Percentiles rank a stretch among this genome's conserved stretches.
These are phyloP conservation scores for Dichotomocladium elegans DNA, from an alignment of 371 early-diverging fungal species.

Conservation along the genomic window DNA sequence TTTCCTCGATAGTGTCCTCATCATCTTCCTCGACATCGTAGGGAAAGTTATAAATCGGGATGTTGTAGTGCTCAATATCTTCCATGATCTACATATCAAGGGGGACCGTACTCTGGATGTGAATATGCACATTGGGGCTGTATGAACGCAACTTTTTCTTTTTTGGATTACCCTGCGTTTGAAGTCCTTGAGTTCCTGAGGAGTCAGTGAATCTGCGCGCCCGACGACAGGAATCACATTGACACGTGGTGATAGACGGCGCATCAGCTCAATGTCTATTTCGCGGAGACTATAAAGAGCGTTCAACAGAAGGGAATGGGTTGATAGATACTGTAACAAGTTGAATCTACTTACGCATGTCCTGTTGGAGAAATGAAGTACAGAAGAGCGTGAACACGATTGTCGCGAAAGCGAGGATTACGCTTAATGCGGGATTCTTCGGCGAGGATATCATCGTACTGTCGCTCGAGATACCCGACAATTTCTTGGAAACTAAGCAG, in stretches of 20 bases:
- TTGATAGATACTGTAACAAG: neutral
- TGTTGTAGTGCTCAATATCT: conserved; percentile 87
- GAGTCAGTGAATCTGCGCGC: conserved; percentile 75
- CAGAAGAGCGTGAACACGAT: conserved; percentile 94
- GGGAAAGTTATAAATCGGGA: conserved; percentile 88
- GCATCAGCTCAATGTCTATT: conserved; percentile 97
- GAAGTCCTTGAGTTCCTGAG: conserved; percentile 72
- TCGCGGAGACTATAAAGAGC: conserved; percentile 75
- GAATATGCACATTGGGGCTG: neutral
- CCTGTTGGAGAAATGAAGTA: conserved; percentile 98
- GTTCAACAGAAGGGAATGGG: neutral
- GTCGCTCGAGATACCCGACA: conserved; percentile 89
- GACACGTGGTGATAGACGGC: conserved; percentile 83
- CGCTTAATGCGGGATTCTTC: conserved; percentile 94
- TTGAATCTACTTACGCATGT: conserved; percentile 62
- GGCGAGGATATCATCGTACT: conserved; percentile 93
- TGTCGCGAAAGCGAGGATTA: conserved; percentile 95
- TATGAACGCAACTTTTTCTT: neutral
- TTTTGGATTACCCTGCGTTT: conserved; percentile 65
- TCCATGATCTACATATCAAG: conserved; percentile 79
- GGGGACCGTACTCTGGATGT: too few relatives aligned
- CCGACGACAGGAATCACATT: conserved; percentile 94
- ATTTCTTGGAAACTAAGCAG: conserved; percentile 70
- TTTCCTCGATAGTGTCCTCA: conserved; percentile 94
- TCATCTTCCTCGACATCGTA: conserved; percentile 78